Conservation (phyloP, 331 rosid genomes). For the Pyrus hybrid region DNA sequence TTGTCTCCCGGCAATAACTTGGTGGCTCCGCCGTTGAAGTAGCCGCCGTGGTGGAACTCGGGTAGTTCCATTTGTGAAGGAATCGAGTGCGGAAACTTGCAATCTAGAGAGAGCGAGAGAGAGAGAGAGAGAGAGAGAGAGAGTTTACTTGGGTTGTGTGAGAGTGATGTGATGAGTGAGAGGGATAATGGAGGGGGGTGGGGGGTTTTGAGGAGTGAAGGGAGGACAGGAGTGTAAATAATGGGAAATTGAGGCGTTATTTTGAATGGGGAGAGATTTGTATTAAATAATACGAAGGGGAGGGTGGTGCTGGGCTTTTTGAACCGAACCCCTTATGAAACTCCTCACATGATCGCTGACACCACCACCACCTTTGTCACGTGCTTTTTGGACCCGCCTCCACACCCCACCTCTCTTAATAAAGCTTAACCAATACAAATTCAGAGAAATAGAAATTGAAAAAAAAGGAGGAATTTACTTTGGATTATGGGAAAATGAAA, state of each 20-base stretch:
- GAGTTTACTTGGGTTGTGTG: not conserved
- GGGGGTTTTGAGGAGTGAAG: conserved; percentile 81
- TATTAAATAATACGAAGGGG: conserved; percentile 35
- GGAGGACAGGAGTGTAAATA: conserved; percentile 45
- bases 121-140: not conserved
- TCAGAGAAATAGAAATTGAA: too few relatives aligned
- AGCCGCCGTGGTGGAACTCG: conserved; percentile 57
- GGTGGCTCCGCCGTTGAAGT: conserved; percentile 43
- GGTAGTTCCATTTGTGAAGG: conserved; percentile 50
- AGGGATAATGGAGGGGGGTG: conserved; percentile 27
- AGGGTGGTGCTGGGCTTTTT: conserved; percentile 22
- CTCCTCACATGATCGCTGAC: conserved; percentile 87
- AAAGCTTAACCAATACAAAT: too few relatives aligned
- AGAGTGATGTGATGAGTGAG: conserved; percentile 11
- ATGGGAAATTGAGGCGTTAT: conserved; percentile 30
- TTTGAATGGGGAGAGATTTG: conserved; percentile 38
- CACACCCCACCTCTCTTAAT: not conserved
- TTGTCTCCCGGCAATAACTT: conserved; percentile 47
- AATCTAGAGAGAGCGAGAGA: not conserved
- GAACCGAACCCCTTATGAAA: conserved; percentile 24
- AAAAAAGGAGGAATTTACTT: too few relatives aligned
- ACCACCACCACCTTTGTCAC: conserved; percentile 58
- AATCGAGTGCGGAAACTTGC: not conserved
- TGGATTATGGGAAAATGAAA: not conserved
- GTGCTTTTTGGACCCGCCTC: conserved; percentile 52